Evolutionary conservation across 768 basidiomycete species (phyloP), one percentile per base, ranked within the genome.

Genomic region (Cyclocybe cylindracea): DNA sequence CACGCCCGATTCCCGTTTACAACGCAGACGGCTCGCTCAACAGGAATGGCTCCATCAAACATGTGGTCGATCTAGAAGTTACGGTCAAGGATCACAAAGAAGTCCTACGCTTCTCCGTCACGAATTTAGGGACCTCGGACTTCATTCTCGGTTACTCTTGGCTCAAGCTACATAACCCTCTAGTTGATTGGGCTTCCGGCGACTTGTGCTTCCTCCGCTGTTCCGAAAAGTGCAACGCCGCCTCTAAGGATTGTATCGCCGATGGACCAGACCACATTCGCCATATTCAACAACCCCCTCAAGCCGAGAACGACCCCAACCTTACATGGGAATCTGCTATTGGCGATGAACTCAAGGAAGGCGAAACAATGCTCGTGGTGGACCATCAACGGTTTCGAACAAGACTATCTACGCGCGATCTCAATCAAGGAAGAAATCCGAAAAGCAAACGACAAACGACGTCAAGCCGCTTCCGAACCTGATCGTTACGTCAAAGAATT

Each of bases 11-110:
- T 13, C 53, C 58, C 0, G 57, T 61, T 6, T 59, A 58, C 33
- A 66, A 69, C 42, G 60, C 61, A 2, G 62, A 66, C 38, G 44
- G 59, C 0, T 49, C 58, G 0, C 47, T 39, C 2, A 68, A 68
- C 33, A 16, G 45, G 10, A 36, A 31, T 14, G 62, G 62, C 1
- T 34, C 53, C n/a, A 65, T 67, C 19, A 36, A 46, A 9, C 40
- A 60, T 24, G 51, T 55, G n/a, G 54, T 64, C 0, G 57, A 59
- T 5, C 29, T 65, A 7, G 39, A 54, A n/a, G 56, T 67, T 13
- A 39, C 36, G 1, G 57, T 66, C 16, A 10, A 49, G 7, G 48
- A 60, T 6, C 64, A 67, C 44, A 18, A 39, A 4, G 63, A 69
- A 38, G 29, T 34, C 2, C 45, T 61, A 5, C 31, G 38, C 1